These are phyloP conservation scores for Solanum pennellii DNA, from an alignment of 257 asterid genomes.

Conservation along the genomic window DNA sequence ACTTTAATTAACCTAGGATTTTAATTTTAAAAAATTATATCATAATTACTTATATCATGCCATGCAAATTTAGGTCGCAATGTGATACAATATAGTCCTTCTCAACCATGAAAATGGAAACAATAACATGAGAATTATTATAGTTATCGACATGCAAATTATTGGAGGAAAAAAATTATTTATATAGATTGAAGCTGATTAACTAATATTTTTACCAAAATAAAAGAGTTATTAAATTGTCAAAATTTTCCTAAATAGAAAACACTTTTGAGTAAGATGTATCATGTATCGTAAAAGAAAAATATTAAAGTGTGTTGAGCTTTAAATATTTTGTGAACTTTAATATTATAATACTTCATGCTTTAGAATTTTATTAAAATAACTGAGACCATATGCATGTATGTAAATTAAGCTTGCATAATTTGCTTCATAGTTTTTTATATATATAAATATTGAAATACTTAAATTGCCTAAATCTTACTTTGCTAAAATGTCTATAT, in stretches of 20 bases:
- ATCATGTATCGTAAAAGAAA: not conserved
- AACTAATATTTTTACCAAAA: not conserved
- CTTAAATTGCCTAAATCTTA: too few relatives aligned
- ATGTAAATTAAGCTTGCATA: not conserved
- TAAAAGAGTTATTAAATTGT: too few relatives aligned
- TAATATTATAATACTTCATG: not conserved
- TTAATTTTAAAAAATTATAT: not conserved
- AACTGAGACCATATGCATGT: not conserved
- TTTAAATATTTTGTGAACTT: not conserved
- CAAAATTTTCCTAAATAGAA: not conserved
- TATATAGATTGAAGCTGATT: not conserved
- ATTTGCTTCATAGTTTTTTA: not conserved
- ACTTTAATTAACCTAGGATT: not conserved
- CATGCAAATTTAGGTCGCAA: not conserved
- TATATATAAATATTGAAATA: too few relatives aligned
- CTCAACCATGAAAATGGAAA: not conserved
- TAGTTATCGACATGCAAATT: not conserved
- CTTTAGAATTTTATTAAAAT: not conserved
- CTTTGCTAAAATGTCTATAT: too few relatives aligned
- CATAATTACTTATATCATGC: not conserved
- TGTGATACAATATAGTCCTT: not conserved
- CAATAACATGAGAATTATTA: not conserved
- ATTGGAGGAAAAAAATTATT: not conserved
- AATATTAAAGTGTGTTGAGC: not conserved
- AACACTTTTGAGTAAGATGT: not conserved